Base-by-base conservation (phyloP, 768 basidiomycete species). In the Psilocybe sp. region DNA sequence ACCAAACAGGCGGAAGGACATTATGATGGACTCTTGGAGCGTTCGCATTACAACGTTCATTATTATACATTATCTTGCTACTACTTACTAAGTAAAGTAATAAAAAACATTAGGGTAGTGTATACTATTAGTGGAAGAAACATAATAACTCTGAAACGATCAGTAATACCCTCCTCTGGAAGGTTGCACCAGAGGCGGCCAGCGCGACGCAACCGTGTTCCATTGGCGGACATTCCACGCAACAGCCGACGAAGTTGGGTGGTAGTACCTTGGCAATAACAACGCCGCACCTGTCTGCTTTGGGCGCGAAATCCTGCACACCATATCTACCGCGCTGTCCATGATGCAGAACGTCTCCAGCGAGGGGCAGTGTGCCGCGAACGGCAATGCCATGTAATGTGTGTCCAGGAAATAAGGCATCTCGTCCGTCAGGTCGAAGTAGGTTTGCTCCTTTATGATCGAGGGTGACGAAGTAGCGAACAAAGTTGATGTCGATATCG, bases 321-420 rank as follows among this genome's bases (percentile, higher is more conserved):
- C 53, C 59, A 62, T 58, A 45, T 62, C 61, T 32, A 62, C 36
- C 4, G 55, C 49, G 35, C 57, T 57, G 46, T 60, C 59, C 59
- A 60, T 62, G 46, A 62, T 47, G 28, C 56, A 56, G 41, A 60
- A 60, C 1, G 59, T 52, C 38, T 56, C 40, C n/a, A 63, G 20
- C 1, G 59, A 57, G 1, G 55, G 51, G 31, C 61, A 60, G 34
- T 60, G 50, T 14, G 59, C 59, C 35, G 50, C 56, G 43, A 63
- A 63, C 28, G 61, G 61, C 11, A 63, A 41, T 19, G 57, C 59
- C 52, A 58, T 54, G 57, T 54, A 60, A 36, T 63, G 61, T 31
- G 51, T 59, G 44, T 63, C 61, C 14, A 60, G 56, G 45, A 60
- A 60, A 28, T 63, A 63, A 2, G 54, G 53, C 4, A 53, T 40